Base-by-base conservation (phyloP, 768 basidiomycete species). In the Termitomyces bulborhizus region DNA sequence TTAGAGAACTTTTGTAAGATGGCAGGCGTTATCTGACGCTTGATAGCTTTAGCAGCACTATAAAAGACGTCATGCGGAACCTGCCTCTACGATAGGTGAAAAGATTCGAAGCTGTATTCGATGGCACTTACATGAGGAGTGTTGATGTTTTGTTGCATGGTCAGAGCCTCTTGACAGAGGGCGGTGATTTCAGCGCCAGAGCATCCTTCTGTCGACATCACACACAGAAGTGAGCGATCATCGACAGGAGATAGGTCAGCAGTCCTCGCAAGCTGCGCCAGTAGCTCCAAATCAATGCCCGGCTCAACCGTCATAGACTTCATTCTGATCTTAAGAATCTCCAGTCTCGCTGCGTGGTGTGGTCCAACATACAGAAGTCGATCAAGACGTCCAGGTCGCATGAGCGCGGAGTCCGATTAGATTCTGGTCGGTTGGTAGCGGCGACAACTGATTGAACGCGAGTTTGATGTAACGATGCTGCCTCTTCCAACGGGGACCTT, bases 301-400 rank as follows among this genome's bases (percentile, higher is more conserved):
- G 81, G 77, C 44, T 85, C 88, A 2, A 96, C 79, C 13, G 84
- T 82, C 97, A 99, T 98, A 52, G 78, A 82, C 32, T 66, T 73
- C 54, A 86, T 83, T 40, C 87, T 79, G 60, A 98, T 93, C 45
- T 72, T 75, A 55, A 98, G 76, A 53, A 98, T 98, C 52, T 98
- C 95, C 59, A 84, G 80, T 11, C 97, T 75, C 1, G 88, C 91
- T 18, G 72, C 66, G 41, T 82, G 71, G 68, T 97, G 97, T 11
- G 93, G 93, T 0, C 94, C 93, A 47, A 98, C 91, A 68, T 92
- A 98, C 6, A 99, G 71, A 47, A 98, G 90, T 27, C 95, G 85
- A 72, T 98, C 97, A 34, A 99, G 76, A 29, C 97, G 82, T 26
- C 97, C 97, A 9, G 97, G 94, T 8, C 97, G 84, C 86, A 97